Percentiles rank a stretch among this genome's conserved stretches.
These are phyloP conservation scores for Antarctomyces pellizariae DNA, from an alignment of 495 filamentous ascomycete genomes.

Conservation along the genomic window DNA sequence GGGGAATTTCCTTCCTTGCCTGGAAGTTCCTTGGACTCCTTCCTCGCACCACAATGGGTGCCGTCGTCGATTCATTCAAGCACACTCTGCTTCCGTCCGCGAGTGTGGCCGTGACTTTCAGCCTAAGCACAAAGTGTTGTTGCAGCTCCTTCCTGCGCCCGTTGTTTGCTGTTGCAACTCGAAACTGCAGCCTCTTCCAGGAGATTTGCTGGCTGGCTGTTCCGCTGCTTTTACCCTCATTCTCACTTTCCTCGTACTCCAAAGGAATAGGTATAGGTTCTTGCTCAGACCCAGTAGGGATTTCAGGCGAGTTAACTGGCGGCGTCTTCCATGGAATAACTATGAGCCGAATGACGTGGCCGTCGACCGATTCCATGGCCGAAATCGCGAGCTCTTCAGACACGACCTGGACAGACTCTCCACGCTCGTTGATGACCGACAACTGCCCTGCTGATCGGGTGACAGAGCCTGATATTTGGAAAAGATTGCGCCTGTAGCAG, in stretches of 20 bases:
- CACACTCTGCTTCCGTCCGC: slow-evolving; percentile 43
- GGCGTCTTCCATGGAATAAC: slow-evolving; percentile 94
- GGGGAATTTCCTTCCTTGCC: slow-evolving; percentile 49
- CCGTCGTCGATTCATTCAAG: slow-evolving; percentile 47
- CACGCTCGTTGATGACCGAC: slow-evolving; percentile 58
- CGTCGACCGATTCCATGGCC: slow-evolving; percentile 77
- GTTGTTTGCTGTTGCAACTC: slow-evolving; percentile 51
- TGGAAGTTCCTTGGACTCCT: slow-evolving; percentile 64
- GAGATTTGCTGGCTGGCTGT: slow-evolving; percentile 75
- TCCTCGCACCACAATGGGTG: slow-evolving; percentile 55
- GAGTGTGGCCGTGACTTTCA: slow-evolving; percentile 49
- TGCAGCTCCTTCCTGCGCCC: slow-evolving; percentile 58
- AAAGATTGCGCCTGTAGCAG: slow-evolving; percentile 82
- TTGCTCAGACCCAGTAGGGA: slow-evolving; percentile 27
- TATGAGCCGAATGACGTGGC: slow-evolving; percentile 71
- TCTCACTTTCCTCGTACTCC: slow-evolving; percentile 41
- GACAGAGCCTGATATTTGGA: slow-evolving; percentile 74
- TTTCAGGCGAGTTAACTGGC: slow-evolving; percentile 41
- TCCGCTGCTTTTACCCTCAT: slow-evolving; percentile 31
- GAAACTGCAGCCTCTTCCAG: slow-evolving; percentile 77
- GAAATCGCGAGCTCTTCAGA: slow-evolving; percentile 69
- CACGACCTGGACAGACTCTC: slow-evolving; percentile 58
- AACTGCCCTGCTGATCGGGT: slow-evolving; percentile 54
- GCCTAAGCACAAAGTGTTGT: slow-evolving; percentile 56
- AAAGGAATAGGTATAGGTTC: slow-evolving; percentile 45